Evolutionary conservation across 495 filamentous ascomycete species (phyloP), one percentile per base, ranked within the genome.

Genomic region (Daldinia concentrica): DNA sequence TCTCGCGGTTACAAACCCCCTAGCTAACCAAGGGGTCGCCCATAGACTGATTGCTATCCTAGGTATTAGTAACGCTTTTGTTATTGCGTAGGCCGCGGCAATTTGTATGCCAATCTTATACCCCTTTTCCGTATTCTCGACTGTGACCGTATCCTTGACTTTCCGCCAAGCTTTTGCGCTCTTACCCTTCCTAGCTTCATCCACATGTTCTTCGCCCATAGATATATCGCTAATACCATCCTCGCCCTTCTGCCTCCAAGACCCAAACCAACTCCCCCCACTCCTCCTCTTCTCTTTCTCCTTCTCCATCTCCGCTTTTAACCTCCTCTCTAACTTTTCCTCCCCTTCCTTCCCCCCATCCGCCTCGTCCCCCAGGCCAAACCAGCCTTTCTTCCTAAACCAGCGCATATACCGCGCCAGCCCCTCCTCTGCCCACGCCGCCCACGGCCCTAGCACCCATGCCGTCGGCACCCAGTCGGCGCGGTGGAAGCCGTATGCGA

Each of bases 21-120:
- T 86, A 19, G 95, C 95, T 85, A 98, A 95, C 94, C 94, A 98
- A 45, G 95, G 95, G 58, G 95, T 97, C 14, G 87, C 90, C 92
- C 91, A 95, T 27, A 96, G 83, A 79, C 94, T 97, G 14, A 87
- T 74, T 6, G 87, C 84, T 65, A 99, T 85, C 67, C 95, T 84
- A 7, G 90, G 70, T 5, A 95, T 93, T 69, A 97, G 77, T 63
- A 97, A 72, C 19, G 90, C 89, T 78, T 99, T 99, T 17, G 91
- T 93, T 63, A 97, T 83, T 1, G 92, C 92, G 80, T 92, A 99
- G 19, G 95, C 95, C 37, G 94, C 91, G 15, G 92, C 95, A 58
- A 97, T 87, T 80, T 91, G 86, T 17, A 89, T 73, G 17, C 90
- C 81, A 59, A 91, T 81, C 43, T 84, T 83, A 56, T 88, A 86